phyloP scores from a whole-genome alignment of 2,329 filamentous ascomycete genomes.

The Stachybotrys chartarum region DNA sequence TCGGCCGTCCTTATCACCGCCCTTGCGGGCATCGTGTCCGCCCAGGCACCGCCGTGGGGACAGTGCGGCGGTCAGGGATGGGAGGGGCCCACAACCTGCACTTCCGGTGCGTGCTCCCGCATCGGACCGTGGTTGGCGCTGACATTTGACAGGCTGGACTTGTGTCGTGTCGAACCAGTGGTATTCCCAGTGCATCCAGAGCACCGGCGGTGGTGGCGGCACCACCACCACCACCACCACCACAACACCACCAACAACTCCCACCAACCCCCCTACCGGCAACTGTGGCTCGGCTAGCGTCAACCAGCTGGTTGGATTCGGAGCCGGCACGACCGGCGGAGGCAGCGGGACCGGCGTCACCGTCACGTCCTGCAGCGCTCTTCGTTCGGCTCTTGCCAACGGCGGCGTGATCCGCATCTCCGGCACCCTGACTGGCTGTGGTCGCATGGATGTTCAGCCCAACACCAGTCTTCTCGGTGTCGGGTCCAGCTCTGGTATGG shows the following conservation, averaged over 20 bases:
- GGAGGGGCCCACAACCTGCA: neutral
- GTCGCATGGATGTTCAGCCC: conserved; percentile 35
- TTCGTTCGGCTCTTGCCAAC: conserved; percentile 25
- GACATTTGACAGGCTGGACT: neutral
- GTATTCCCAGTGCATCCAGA: neutral
- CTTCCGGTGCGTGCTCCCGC: neutral
- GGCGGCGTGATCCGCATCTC: conserved; percentile 38
- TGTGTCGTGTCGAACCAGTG: neutral
- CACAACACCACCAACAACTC: neutral
- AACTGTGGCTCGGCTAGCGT: neutral
- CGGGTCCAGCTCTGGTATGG: conserved; percentile 29
- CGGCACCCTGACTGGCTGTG: conserved; percentile 33
- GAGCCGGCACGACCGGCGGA: conserved; percentile 35
- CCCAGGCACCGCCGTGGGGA: neutral
- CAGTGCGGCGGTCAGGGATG: neutral
- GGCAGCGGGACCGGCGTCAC: conserved; percentile 35
- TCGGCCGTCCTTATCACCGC: neutral
- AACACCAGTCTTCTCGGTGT: conserved; percentile 46
- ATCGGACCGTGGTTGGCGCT: neutral
- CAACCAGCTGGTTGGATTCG: conserved; percentile 17
- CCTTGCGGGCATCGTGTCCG: neutral
- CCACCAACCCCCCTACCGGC: neutral
- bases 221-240: neutral
- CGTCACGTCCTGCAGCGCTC: conserved; percentile 33
- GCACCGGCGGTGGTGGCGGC: neutral